Conservation (phyloP, 2,329 filamentous ascomycete genomes). For the Alternaria burnsii region DNA sequence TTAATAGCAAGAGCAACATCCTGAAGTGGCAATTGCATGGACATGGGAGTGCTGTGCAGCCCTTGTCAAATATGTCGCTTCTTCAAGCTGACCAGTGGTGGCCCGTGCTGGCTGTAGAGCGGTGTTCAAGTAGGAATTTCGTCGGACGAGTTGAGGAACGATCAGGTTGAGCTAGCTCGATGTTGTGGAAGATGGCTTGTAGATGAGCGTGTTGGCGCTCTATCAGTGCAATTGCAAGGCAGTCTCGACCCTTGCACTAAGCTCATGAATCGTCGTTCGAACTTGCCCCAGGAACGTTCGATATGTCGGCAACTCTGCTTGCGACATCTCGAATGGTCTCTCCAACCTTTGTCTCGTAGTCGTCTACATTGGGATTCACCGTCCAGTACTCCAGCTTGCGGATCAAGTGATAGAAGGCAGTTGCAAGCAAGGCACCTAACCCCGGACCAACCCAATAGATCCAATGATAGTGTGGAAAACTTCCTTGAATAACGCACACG, state of each 20-base stretch:
- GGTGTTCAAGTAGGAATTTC: no score
- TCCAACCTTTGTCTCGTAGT: conserved; percentile 3
- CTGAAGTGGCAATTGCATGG: no score
- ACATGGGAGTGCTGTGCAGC: no score
- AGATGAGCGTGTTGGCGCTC: no score
- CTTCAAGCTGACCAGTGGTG: no score
- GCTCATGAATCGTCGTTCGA: not conserved
- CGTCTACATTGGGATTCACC: not conserved
- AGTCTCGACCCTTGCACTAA: no score
- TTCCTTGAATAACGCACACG: not conserved
- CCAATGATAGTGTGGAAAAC: not conserved
- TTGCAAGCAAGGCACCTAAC: not conserved
- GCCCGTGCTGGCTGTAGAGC: no score
- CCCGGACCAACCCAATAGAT: not conserved
- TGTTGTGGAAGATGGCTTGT: no score
- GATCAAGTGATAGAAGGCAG: conserved; percentile 1
- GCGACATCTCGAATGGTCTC: conserved; percentile 5
- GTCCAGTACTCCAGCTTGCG: conserved; percentile 5
- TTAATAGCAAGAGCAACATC: accelerated
- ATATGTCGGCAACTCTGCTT: not conserved
- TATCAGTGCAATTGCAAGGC: no score
- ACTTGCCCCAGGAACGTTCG: not conserved
- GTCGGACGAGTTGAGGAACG: no score
- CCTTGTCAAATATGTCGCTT: no score
- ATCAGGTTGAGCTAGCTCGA: no score